phyloP scores from a whole-genome alignment of 345 rosid genomes.

The Lepidium aucheri region DNA sequence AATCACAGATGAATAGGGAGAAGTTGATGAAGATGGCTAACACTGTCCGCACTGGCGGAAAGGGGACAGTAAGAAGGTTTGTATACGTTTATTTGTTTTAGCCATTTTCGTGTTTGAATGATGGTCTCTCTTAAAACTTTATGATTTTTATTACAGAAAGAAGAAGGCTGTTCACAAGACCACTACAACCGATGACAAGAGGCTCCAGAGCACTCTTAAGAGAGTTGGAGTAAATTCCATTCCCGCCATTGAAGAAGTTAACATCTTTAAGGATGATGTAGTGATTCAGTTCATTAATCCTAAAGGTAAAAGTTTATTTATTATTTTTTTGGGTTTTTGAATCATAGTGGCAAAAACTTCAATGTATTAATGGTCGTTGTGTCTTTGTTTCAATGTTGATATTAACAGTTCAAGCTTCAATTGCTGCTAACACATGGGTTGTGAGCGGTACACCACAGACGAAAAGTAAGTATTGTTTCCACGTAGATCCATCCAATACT shows the following conservation, averaged over 20 bases:
- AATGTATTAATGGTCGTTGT: background rate
- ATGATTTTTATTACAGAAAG: constrained; percentile 44
- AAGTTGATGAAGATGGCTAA: constrained; percentile 92
- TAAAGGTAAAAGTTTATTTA: constrained; percentile 44
- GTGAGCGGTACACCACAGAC: constrained; percentile 92
- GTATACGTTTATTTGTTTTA: background rate
- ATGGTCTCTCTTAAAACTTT: background rate
- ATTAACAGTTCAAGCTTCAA: constrained; percentile 82
- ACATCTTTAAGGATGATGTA: constrained; percentile 90
- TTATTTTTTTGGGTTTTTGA: background rate
- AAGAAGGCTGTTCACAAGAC: constrained; percentile 99
- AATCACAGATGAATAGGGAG: constrained; percentile 69
- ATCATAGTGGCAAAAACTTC: background rate
- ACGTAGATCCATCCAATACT: background rate
- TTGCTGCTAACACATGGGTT: constrained; percentile 96
- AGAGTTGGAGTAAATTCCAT: constrained; percentile 90
- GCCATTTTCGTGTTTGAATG: background rate
- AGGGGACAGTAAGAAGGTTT: constrained; percentile 84
- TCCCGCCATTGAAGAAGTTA: constrained; percentile 95
- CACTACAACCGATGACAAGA: constrained; percentile 91
- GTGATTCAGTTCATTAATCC: constrained; percentile 88
- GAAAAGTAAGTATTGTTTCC: constrained; percentile 44
- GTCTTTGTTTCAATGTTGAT: background rate
- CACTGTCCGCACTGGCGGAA: constrained; percentile 97
- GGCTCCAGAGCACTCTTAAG: constrained; percentile 92